A percentile compares a stretch with the other conserved stretches of the same genome.
Evolutionary conservation across 768 basidiomycete species (phyloP).

Genomic region (Tylopilus cervinicoccineus): DNA sequence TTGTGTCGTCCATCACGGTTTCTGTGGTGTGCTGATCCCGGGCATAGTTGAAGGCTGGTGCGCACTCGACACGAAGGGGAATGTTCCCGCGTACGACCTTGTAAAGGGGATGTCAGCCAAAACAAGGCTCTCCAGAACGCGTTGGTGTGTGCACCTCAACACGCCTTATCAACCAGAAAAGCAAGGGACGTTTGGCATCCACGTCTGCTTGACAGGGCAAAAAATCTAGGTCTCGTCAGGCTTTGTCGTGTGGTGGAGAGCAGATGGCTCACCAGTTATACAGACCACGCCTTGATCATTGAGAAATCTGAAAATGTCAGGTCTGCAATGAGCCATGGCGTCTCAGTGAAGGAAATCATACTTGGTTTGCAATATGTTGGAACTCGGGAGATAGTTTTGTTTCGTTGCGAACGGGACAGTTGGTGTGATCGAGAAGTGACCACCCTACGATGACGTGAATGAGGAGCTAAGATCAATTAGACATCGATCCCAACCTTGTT

Average conservation of each 20-base stretch:
- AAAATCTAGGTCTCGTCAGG: slow-evolving; percentile 50
- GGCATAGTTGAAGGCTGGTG: slow-evolving; percentile 96
- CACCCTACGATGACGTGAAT: slow-evolving; percentile 49
- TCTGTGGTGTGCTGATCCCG: slow-evolving; percentile 65
- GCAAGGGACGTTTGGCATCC: slow-evolving; percentile 53
- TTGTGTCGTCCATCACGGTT: slow-evolving; percentile 46
- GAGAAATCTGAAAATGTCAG: slow-evolving; percentile 51
- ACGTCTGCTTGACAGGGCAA: slow-evolving; percentile 57
- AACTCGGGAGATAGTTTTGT: slow-evolving; percentile 79
- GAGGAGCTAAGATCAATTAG: neutral
- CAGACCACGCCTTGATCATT: slow-evolving; percentile 83
- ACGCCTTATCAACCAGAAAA: slow-evolving; percentile 82
- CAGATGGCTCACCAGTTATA: slow-evolving; percentile 57
- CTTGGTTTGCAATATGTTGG: slow-evolving; percentile 87
- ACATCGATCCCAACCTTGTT: slow-evolving; percentile 44
- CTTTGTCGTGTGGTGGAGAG: neutral
- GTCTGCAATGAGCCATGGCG: neutral
- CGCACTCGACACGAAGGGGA: slow-evolving; percentile 82
- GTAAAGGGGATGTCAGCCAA: neutral
- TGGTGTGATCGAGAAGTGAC: slow-evolving; percentile 88
- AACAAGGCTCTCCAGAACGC: neutral
- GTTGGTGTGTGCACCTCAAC: slow-evolving; percentile 49
- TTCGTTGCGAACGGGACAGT: slow-evolving; percentile 65
- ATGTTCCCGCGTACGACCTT: slow-evolving; percentile 80
- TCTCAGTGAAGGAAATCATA: slow-evolving; percentile 10